Base-by-base conservation (phyloP, 2,329 filamentous ascomycete species). In the Lachnellula willkommii region DNA sequence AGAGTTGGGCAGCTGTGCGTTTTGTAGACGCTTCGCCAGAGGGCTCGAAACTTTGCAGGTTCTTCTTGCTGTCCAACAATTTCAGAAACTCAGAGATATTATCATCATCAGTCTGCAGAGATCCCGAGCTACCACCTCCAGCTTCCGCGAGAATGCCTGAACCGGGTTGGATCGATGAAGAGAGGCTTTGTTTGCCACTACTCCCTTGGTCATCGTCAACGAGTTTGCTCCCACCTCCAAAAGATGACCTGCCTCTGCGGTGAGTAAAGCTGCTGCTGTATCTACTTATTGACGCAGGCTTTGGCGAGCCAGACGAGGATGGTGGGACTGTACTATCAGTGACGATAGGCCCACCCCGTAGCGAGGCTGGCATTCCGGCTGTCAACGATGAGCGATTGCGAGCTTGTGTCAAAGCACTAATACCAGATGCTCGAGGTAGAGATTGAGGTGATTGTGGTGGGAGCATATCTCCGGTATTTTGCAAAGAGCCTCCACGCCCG, bases 211-310 rank as follows among this genome's bases (percentile, higher is more conserved):
- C 88, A 59, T 91, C 88, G 52, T 90, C 87, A 2, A 76, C 77
- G 11, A 65, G 45, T 60, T 80, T 85, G 67, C 86, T 89, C 20
- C 82, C 79, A 20, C 88, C 87, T 35, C 88, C 87, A 55, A 88
- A 88, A 0, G 91, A 95, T 24, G 86, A 83, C 46, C 91, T 83
- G 28, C 83, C 87, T 53, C 89, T 84, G 47, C 94, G 84, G 69
- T 96, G 90, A 6, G 87, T 89, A 67, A 99, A 99, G 67, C 92
- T 96, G 71, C 93, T 97, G 71, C 90, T 95, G 69, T 95, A 97
- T 47, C 89, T 85, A 58, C 85, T 86, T n/a, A 89, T 84, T 0
- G 87, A 84, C 8, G 84, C 79, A 5, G 90, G 89, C 59, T 88
- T 88, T 2, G 93, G 91, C 7, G 91, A 95, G 54, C 87, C 84